A percentile compares a stretch with the other conserved stretches of the same genome.
Evolutionary conservation across 2,329 filamentous ascomycete genomes (phyloP).

Genomic region (Clonostachys chloroleuca): DNA sequence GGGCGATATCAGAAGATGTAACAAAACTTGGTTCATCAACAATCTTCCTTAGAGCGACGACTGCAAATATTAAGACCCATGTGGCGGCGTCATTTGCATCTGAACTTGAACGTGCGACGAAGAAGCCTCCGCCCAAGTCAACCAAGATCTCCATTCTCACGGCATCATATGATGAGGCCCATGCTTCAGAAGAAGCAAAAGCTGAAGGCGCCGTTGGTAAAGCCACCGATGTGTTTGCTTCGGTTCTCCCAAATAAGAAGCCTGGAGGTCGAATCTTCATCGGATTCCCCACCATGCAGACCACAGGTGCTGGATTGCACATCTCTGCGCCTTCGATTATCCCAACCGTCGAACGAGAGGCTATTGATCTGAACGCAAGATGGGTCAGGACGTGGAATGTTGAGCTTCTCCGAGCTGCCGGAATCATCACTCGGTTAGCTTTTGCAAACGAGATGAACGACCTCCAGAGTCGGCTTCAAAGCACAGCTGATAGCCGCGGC

Average conservation of each 20-base stretch:
- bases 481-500: slow-evolving; percentile 33
- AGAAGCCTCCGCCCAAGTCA: slow-evolving; percentile 88
- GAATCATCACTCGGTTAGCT: slow-evolving; percentile 83
- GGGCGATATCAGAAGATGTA: slow-evolving; percentile 65
- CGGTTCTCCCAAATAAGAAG: slow-evolving; percentile 83
- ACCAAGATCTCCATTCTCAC: slow-evolving; percentile 86
- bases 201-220: slow-evolving; percentile 42
- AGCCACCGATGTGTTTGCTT: slow-evolving; percentile 77
- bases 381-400: slow-evolving; percentile 95
- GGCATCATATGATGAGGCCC: slow-evolving; percentile 80
- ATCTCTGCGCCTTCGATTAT: slow-evolving; percentile 95
- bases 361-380: slow-evolving; percentile 91
- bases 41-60: slow-evolving; percentile 86
- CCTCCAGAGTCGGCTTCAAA: slow-evolving; percentile 57
- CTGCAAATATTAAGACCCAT: slow-evolving; percentile 74
- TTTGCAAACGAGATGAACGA: slow-evolving; percentile 85
- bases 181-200: slow-evolving; percentile 54
- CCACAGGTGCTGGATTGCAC: slow-evolving; percentile 88
- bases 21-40: slow-evolving; percentile 67
- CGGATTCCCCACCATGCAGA: slow-evolving; percentile 95
- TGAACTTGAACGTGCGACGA: slow-evolving; percentile 91
- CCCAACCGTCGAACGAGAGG: slow-evolving; percentile 93
- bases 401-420: slow-evolving; percentile 86
- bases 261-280: slow-evolving; percentile 87
- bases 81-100: slow-evolving; percentile 69